Evolutionary conservation across 441 rosid species (phyloP), one percentile per base, ranked within the genome.

Genomic region (Arabidopsis lyrata): DNA sequence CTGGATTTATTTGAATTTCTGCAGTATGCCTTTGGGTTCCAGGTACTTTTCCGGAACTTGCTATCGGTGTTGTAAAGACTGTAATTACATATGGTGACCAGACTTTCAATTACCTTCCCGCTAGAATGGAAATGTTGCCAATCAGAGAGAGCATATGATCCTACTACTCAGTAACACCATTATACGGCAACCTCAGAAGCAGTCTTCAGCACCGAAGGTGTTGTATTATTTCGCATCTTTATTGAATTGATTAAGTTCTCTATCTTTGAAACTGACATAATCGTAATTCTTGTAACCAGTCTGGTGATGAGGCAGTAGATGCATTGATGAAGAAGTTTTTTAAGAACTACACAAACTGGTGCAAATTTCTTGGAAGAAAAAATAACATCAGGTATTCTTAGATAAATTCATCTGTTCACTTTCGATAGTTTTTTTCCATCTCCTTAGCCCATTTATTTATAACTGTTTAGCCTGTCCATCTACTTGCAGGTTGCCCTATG

Each of bases 81-180:
- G 58, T 7, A 32, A 34, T 6, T 14, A 59, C 56, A 60, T 16
- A 53, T 35, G 36, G 58, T 77, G 15, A 71, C 36, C 48, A 32
- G 16, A 56, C 6, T 68, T 73, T 62, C 20, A 44, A 5, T 36
- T 10, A 16, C 58, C 14, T 71, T 72, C 79, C 53, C 56, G 27
- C 63, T 92, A 95, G 99, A 80, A 82, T 80, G 99, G 97, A 75
- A 95, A 87, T 84, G 91, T 89, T 35, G 84, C 95, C 66, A 95
- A 95, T 75, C 99, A 95, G 81, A 87, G 97, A 85, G 99, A 95
- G 84, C 96, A 95, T 87, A 77, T 95, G 64, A 83, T 92, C 78
- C 88, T 95, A 75, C 97, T 95, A 42, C 87, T 95, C 54, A 95
- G 98, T 65, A 92, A 88, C 78, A 67, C 79, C 74, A 87, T 85